Conservation (phyloP, 1,284 basidiomycete species). For the Cerrena zonata region DNA sequence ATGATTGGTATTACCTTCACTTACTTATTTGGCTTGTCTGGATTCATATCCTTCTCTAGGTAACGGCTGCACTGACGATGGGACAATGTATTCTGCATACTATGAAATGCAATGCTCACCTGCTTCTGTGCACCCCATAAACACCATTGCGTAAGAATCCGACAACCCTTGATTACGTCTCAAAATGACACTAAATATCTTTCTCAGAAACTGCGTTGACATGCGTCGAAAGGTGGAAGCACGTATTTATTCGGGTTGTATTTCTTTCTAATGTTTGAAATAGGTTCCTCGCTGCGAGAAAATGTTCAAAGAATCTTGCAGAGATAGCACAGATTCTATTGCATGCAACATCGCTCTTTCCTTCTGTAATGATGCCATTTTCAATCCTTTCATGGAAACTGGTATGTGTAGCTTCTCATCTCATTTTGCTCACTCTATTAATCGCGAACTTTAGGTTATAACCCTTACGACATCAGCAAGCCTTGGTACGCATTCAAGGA, state of each 20-base stretch:
- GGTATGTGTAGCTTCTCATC: slow-evolving; percentile 6
- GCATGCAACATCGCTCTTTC: slow-evolving; percentile 33
- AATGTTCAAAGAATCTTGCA: slow-evolving; percentile 24
- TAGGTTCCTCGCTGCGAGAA: slow-evolving; percentile 27
- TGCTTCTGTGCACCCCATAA: slow-evolving; percentile 10
- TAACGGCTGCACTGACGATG: slow-evolving; percentile 15
- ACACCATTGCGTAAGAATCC: slow-evolving; percentile 9
- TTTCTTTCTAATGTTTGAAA: no score
- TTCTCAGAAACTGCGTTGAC: slow-evolving; percentile 11
- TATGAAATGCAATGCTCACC: slow-evolving; percentile 15
- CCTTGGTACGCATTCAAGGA: slow-evolving; percentile 19
- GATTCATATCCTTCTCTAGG: slow-evolving; percentile 4
- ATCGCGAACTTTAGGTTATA: slow-evolving; percentile 14
- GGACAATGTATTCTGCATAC: slow-evolving; percentile 13
- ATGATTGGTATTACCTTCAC: slow-evolving; percentile 56
- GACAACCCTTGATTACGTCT: no score
- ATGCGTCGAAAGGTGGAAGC: slow-evolving; percentile 12
- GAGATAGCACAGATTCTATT: slow-evolving; percentile 33
- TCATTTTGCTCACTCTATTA: not conserved
- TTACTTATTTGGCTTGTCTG: not conserved
- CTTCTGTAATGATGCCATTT: slow-evolving; percentile 31
- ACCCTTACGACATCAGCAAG: slow-evolving; percentile 23
- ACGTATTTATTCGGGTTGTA: not conserved
- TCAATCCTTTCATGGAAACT: slow-evolving; percentile 11
- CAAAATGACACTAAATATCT: not conserved